Evolutionary conservation across 2,329 filamentous ascomycete genomes (phyloP).

Genomic region (Elsinoe ampelina): DNA sequence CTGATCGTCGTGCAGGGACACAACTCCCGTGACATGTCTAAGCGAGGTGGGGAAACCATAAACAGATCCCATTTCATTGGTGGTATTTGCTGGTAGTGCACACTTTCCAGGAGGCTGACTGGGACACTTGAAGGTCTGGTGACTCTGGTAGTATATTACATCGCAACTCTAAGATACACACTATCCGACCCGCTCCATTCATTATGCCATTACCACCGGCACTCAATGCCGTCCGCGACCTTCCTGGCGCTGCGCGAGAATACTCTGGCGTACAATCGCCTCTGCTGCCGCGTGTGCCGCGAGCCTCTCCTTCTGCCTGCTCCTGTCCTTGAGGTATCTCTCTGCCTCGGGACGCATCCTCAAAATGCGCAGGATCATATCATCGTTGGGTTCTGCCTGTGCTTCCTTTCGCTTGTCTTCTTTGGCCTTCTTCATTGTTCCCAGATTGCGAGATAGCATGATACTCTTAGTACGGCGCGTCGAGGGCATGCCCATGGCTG

Average conservation of each 20-base stretch:
- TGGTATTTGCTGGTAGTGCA: background rate
- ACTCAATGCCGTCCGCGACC: constrained; percentile 15
- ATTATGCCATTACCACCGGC: constrained; percentile 6
- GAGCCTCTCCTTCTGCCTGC: constrained; percentile 86
- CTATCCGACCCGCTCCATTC: background rate
- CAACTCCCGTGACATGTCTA: background rate
- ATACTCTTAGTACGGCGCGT: constrained; percentile 49
- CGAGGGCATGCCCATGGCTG: constrained; percentile 49
- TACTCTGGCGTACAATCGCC: constrained; percentile 87
- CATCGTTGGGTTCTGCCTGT: constrained; percentile 92
- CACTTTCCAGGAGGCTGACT: background rate
- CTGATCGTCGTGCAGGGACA: constrained; percentile 2
- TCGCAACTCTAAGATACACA: background rate
- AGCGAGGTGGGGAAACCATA: background rate
- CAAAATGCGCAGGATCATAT: constrained; percentile 93
- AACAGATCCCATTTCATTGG: no score
- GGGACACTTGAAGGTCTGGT: background rate
- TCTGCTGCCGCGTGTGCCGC: constrained; percentile 85
- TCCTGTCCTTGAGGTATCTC: constrained; percentile 78
- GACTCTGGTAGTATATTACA: constrained; percentile 3
- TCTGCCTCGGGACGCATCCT: constrained; percentile 89
- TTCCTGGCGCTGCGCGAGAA: constrained; percentile 42
- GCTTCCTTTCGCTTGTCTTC: constrained; percentile 92
- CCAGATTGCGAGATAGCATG: constrained; percentile 87
- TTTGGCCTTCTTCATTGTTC: constrained; percentile 92